A percentile compares a stretch with the other conserved stretches of the same genome.
Evolutionary conservation across 2,329 filamentous ascomycete species (phyloP).

Genomic region (Aureobasidium sp.): DNA sequence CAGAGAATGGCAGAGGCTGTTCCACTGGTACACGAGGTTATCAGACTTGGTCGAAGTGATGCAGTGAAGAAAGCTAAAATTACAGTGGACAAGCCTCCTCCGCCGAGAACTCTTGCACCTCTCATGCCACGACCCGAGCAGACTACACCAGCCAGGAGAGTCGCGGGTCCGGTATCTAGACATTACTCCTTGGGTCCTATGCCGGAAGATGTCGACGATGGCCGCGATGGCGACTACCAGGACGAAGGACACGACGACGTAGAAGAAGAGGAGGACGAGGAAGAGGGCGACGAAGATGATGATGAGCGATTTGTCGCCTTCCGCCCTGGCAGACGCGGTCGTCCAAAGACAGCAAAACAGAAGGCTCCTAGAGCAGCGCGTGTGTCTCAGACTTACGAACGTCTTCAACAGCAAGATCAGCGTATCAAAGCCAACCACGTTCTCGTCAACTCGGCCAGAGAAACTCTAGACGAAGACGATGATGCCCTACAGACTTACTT

Average conservation of each 20-base stretch:
- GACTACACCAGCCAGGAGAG: neutral
- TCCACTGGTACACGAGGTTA: conserved; percentile 67
- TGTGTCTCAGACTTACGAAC: conserved; percentile 9
- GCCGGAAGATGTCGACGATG: neutral
- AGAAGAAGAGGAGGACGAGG: neutral
- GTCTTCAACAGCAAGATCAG: conserved; percentile 11
- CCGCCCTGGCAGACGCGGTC: neutral
- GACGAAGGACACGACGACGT: neutral
- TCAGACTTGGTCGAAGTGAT: conserved; percentile 49
- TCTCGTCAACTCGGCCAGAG: conserved; percentile 40
- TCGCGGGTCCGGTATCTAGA: neutral
- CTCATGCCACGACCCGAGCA: conserved; percentile 5
- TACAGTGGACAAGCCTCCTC: conserved; percentile 14
- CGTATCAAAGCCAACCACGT: conserved; percentile 31
- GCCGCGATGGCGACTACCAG: neutral
- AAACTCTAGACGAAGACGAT: conserved; percentile 41
- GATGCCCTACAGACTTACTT: conserved; percentile 50
- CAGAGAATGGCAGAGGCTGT: conserved; percentile 68
- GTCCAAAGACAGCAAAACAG: neutral
- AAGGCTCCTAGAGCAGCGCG: neutral
- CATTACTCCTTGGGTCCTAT: neutral
- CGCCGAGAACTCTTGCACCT: neutral
- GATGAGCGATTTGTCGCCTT: neutral
- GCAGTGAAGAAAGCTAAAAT: conserved; percentile 39
- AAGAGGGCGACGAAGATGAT: neutral